Base-by-base conservation (phyloP, 306 rosid genomes). In the Hylodesmum podocarpum region DNA sequence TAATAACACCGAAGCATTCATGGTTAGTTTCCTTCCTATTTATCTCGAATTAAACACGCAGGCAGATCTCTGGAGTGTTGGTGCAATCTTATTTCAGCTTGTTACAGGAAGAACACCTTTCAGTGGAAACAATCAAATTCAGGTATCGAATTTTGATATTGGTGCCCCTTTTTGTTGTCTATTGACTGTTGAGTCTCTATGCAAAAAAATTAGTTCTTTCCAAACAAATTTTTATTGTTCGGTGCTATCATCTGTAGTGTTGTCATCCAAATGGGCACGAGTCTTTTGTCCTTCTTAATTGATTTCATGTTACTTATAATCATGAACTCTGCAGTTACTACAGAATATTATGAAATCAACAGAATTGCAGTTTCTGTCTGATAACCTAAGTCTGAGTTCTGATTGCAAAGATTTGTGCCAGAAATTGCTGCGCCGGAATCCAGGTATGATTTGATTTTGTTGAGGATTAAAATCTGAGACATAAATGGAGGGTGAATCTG, bases 21-120 rank as follows among this genome's bases (percentile, higher is more conserved):
- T n/a, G 27, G 63, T 73, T 33, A 29, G 74, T 64, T 77, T 80
- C 78, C 73, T 77, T 83, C 78, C 61, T 43, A 69, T 85, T 89
- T 82, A 89, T 83, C 81, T 82, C 73, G 64, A 82, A 80, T 76
- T 77, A 66, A 81, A 86, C 77, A 84, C 50, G 59, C 99, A 96
- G 99, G 99, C 99, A 91, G 99, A 96, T 91, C 99, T 96, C 86
- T 96, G 99, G 99, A 96, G 99, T 61, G 99, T 96, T 81, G 99
- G 99, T 47, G 89, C 91, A 5, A 96, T 96, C 85, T 80, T 96
- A 80, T 96, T 83, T 86, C 99, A 96, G 85, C 92, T 96, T 78
- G 98, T 91, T 77, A 89, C 91, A 8, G 99, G 98, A 76, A 88
- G 81, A 86, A 91, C 99, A 50, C 99, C 99, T 75, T 96, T 87